Base-by-base conservation (phyloP, 768 basidiomycete genomes). In the Panellus pusillus region DNA sequence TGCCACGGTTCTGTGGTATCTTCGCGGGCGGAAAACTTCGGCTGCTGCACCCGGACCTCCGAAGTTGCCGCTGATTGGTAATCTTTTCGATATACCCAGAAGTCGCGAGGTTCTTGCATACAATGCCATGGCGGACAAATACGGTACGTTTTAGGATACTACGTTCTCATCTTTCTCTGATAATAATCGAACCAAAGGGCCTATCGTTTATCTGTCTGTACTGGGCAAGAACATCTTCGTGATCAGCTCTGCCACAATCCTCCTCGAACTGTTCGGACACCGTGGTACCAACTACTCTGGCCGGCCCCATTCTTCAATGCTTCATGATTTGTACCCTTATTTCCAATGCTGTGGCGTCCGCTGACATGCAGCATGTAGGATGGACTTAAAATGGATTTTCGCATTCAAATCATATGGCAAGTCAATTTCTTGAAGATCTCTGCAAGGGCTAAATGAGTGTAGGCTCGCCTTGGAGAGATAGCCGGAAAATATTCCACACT, bases 301-400 rank as follows among this genome's bases (percentile, higher is more conserved):
- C 24, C 46, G 46, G 9, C 46, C 46, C 19, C 20, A 47, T 37
- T 38, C 36, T 6, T 15, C 46, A 12, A 47, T 47, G 46, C 37
- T 47, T 15, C 36, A 47, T 15, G 36, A 39, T 14, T 20, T 47
- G 46, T 47, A 28, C n/a, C n/a, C n/a, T n/a, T 6, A 35, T 39
- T 5, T 37, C 14, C 36, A 17, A n/a, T n/a, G n/a, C n/a, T n/a
- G n/a, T n/a, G n/a, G n/a, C n/a, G n/a, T n/a, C n/a, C n/a, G 8
- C 17, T 8, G 2, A 18, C n/a, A 32, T 27, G 9, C 29, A 15
- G 6, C 28, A 6, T 24, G 20, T 24, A 47, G 46, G 36, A 47
- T 47, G 46, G 46, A 47, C 18, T 20, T 47, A 15, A 37, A 39
- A 28, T 47, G 46, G 46, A 47, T 47, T 18, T 47, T 47, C 36